Base-by-base conservation (phyloP, 2,329 filamentous ascomycete species). In the Ilyonectria destructans region DNA sequence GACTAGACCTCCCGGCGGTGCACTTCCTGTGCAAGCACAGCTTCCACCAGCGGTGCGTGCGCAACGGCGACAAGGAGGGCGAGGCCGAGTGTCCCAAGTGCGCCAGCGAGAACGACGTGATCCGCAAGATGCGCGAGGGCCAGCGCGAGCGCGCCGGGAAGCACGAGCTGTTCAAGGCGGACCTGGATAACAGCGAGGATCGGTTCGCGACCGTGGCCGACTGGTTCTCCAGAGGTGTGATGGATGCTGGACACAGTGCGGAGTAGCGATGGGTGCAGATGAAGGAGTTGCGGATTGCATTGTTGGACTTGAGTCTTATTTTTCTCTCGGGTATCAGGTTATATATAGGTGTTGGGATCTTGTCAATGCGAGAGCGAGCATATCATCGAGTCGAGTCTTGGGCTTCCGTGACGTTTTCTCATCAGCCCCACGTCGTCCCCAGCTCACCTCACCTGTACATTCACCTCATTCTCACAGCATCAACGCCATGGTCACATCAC, bases 21-120 rank as follows among this genome's bases (percentile, higher is more conserved):
- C 96, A 99, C 79, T 99, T 99, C 80, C 82, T 99, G 70, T 99
- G 96, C 85, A 97, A 97, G 80, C 96, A 99, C 80, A 95, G 92
- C 68, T 99, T 98, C 85, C 96, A 99, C 79, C 94, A 97, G 82
- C 88, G 93, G 52, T 99, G 96, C 80, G 84, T 99, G 77, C 83
- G 86, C 58, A 80, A 80, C 13, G 84, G 83, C 2, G 82, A 80
- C 23, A 85, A 85, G 12, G 90, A 91, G 26, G 85, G 85, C 7
- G 90, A 91, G 58, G 88, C 91, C 0, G 95, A 98, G 80, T 99
- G 96, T 79, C 95, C 96, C 10, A 87, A 94, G 37, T 99, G 96
- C 77, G 91, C 93, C 29, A 87, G 90, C 21, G 91, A 93, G 69
- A 98, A 98, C 77, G 91, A 94, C 23, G 96, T 95, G 1, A 95